Evolutionary conservation across 768 basidiomycete genomes (phyloP).

Genomic region (Pleurotus ostreatus): DNA sequence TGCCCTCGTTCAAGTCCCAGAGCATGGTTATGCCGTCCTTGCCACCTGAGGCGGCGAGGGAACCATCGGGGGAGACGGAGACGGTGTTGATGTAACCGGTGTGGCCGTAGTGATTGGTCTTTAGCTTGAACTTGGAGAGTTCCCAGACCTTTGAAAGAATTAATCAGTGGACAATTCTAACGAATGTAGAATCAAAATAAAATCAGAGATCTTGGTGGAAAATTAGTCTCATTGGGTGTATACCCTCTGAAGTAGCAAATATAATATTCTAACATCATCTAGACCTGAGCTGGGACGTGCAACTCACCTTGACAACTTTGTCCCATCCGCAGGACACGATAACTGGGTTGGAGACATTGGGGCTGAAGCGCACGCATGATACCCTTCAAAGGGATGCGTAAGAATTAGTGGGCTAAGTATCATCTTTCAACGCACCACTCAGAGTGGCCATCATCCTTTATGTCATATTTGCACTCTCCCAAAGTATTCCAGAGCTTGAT

Average conservation of each 20-base stretch:
- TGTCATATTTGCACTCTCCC: slow-evolving; percentile 99
- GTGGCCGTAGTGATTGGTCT: slow-evolving; percentile 99
- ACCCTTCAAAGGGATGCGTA: slow-evolving; percentile 60
- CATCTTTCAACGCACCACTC: slow-evolving; percentile 63
- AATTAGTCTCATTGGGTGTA: slow-evolving; percentile 58
- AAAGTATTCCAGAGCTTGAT: slow-evolving; percentile 99
- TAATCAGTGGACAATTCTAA: background rate
- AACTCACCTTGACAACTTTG: slow-evolving; percentile 96
- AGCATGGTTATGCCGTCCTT: slow-evolving; percentile 99
- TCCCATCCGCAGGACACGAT: slow-evolving; percentile 99
- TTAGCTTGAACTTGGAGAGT: slow-evolving; percentile 98
- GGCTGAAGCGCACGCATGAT: slow-evolving; percentile 98
- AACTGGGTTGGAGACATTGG: slow-evolving; percentile 94
- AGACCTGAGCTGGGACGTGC: slow-evolving; percentile 11
- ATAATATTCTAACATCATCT: slow-evolving; percentile 42
- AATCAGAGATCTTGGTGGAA: slow-evolving; percentile 79
- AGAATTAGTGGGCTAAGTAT: slow-evolving; percentile 14
- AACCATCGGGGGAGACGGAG: slow-evolving; percentile 98
- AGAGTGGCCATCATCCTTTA: slow-evolving; percentile 96
- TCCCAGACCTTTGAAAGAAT: slow-evolving; percentile 83
- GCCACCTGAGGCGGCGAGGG: slow-evolving; percentile 97
- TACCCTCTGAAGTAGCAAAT: slow-evolving; percentile 91
- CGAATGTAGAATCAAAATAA: slow-evolving; percentile 12
- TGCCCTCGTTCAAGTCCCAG: slow-evolving; percentile 99
- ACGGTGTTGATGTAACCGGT: slow-evolving; percentile 99